Evolutionary conservation across 1,284 basidiomycete genomes (phyloP), one percentile per base, ranked within the genome.

Genomic region (Flammula alnicola): DNA sequence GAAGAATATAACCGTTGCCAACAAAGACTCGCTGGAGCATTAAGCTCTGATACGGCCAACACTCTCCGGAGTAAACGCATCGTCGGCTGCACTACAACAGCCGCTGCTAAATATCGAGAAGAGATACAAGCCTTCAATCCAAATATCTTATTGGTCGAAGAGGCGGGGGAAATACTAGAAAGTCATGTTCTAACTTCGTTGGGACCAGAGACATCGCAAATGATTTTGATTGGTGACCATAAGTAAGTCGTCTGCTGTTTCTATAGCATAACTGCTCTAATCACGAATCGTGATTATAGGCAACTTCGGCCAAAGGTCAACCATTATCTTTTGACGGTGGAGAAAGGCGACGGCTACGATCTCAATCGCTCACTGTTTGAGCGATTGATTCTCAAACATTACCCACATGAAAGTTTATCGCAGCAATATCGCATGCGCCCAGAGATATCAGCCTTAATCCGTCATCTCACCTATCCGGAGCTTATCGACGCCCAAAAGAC

Each of bases 221-320:
- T 86, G 36, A 78, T 87, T 47, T 67, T 86, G 12, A 87, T 87
- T 27, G 84, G 84, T 1, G 85, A 87, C 56, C 84, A 87, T 61
- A 80, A 87, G 84, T 87, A 64, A 17, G 78, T 64, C 33, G 43
- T 26, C 22, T 32, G 12, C 16, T 3, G 20, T 12, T 26, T 10
- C 32, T 19, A 5, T 16, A 17, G 10, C 5, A n/a, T 31, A 19
- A 19, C 16, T 16, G n/a, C n/a, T 16, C 16, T 44, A 1, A 30
- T 43, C 2, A n/a, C n/a, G 29, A 14, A 16, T 5, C 22, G 27
- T n/a, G n/a, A n/a, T n/a, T 33, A 36, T 41, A 87, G 85, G 63
- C 85, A 86, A 64, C 69, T 87, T 3, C 81, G 84, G 5, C 85
- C 84, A 0, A 87, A 86, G 57, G 80, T 85, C 45, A 84, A 85